These are phyloP conservation scores for Syzygium grande DNA, from an alignment of 345 rosid genomes.

Conservation along the genomic window DNA sequence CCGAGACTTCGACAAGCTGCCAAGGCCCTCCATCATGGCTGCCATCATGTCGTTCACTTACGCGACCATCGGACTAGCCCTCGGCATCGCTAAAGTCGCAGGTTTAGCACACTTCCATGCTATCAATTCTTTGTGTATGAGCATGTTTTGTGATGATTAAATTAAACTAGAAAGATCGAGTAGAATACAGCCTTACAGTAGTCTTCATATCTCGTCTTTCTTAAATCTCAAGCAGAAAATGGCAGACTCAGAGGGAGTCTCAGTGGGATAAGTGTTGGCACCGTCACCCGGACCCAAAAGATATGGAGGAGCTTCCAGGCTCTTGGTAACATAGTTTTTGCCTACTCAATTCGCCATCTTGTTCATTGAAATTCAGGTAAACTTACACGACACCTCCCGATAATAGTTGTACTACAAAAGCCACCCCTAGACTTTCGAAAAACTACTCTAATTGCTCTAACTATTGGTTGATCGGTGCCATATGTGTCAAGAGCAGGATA, in stretches of 20 bases:
- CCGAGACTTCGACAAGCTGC: constrained; percentile 66
- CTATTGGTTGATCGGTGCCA: not conserved
- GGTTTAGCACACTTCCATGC: not conserved
- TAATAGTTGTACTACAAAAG: not conserved
- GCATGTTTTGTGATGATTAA: not conserved
- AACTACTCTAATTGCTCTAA: no score
- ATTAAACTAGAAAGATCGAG: not conserved
- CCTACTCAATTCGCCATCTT: constrained; percentile 71
- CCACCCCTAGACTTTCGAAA: not conserved
- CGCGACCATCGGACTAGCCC: constrained; percentile 80
- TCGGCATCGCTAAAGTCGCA: constrained; percentile 65
- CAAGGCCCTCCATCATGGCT: constrained; percentile 77
- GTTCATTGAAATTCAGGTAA: constrained; percentile 83
- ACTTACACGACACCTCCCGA: not conserved
- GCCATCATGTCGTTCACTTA: constrained; percentile 96
- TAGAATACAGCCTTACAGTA: not conserved
- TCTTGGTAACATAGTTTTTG: constrained; percentile 83
- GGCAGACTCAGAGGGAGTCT: constrained; percentile 52
- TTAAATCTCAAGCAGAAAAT: not conserved
- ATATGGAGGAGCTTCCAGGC: constrained; percentile 84
- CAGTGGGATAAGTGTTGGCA: constrained; percentile 54
- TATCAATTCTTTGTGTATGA: not conserved
- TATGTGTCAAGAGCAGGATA: constrained; percentile 26
- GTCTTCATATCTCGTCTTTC: not conserved
- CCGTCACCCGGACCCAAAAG: constrained; percentile 49